Evolutionary conservation across 345 rosid genomes (phyloP), one percentile per base, ranked within the genome.

Genomic region (Viola odorata): DNA sequence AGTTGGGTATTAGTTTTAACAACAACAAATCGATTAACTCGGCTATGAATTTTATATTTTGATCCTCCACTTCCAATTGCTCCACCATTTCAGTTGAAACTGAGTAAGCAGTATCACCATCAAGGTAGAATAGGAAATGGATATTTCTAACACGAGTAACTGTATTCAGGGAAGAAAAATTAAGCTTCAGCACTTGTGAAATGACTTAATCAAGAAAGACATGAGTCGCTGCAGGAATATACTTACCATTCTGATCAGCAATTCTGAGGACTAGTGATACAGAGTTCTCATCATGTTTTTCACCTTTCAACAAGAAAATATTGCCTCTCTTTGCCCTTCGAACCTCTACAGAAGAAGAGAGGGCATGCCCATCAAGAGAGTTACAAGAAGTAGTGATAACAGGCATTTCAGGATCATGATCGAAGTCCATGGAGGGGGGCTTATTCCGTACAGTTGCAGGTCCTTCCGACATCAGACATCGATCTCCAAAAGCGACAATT

Each of bases 281-380:
- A 0, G 68, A 62, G 58, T 63, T 63, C 13, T 63, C 60, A 38
- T 63, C 64, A 51, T 63, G 15, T 17, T 13, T 41, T 57, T 69
- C 68, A 37, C 73, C 73, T 63, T 32, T 69, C n/a, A 69, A 23
- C 54, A 58, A 51, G 53, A 69, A 69, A 11, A 53, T 55, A 41
- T 55, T 55, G 63, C 79, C 95, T 78, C 76, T 76, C 68, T 74
- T 81, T 50, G 81, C 71, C 37, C 91, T 83, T 72, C 71, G 81
- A 41, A 87, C 78, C 79, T 87, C 92, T 59, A 83, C 58, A 65
- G 78, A 71, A 42, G 67, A 61, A 48, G 84, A 73, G 57, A 68
- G 50, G 4, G 69, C 42, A 9, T 15, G 45, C 42, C 65, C 65
- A 57, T 70, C 60, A 41, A 47, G 65, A 42, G 71, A 79, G 49